Conservation (phyloP, 768 basidiomycete genomes). For the Sporobolomyces roseus region DNA sequence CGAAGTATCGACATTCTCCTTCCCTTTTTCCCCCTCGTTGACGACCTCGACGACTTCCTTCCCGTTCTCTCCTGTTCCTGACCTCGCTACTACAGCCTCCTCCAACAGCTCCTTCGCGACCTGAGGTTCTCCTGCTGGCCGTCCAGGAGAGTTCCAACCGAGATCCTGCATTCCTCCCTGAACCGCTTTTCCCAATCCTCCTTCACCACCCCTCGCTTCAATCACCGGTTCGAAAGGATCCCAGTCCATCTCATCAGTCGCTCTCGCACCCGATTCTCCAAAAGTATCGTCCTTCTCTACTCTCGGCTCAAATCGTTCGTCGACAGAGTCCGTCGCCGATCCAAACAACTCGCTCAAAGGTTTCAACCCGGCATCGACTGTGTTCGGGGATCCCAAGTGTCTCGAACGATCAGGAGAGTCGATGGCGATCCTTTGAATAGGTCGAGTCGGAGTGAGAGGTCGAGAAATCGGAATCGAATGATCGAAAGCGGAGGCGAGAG, state of each 20-base stretch:
- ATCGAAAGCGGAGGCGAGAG: too few species aligned
- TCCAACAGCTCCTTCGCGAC: background rate
- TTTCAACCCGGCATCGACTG: too few species aligned
- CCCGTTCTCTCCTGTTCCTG: background rate
- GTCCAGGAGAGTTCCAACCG: too few species aligned
- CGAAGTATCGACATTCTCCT: too few species aligned
- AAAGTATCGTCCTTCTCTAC: too few species aligned
- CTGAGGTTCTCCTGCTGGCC: background rate
- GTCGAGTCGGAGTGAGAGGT: background rate
- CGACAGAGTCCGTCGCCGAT: conserved; percentile 5
- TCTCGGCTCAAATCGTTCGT: conserved; percentile 7
- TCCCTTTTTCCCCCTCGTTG: background rate
- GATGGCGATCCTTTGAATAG: background rate
- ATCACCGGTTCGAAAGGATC: conserved; percentile 7
- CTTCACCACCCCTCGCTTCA: background rate
- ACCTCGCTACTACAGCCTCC: background rate
- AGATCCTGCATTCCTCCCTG: background rate
- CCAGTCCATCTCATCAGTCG: background rate
- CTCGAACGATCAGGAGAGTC: background rate
- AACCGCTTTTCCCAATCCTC: background rate
- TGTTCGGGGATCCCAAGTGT: too few species aligned
- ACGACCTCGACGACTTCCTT: background rate
- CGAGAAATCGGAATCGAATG: too few species aligned
- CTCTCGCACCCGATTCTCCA: background rate
- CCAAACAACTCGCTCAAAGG: background rate